These are phyloP conservation scores for Gossypium schwendimanii DNA, from an alignment of 441 rosid species.

Conservation along the genomic window DNA sequence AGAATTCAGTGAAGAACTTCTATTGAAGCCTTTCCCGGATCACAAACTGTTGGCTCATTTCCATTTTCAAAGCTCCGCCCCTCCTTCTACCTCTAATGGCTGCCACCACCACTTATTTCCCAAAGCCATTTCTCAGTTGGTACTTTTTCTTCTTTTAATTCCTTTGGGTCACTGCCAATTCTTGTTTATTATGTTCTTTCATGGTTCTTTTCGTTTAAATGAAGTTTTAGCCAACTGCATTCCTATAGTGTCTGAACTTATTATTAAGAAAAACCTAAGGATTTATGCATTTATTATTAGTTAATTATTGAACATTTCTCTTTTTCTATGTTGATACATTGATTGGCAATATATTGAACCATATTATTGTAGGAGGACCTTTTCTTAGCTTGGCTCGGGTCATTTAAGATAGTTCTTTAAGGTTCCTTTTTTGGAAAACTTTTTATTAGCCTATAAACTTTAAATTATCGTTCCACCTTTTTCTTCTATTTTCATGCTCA, in stretches of 20 bases:
- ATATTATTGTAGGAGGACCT: background rate
- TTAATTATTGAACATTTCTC: background rate
- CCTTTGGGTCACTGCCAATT: background rate
- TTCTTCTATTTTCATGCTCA: background rate
- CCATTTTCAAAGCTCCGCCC: slow-evolving; percentile 64
- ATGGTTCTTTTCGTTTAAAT: background rate
- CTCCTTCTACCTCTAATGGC: slow-evolving; percentile 56
- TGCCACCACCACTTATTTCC: slow-evolving; percentile 95
- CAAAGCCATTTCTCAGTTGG: slow-evolving; percentile 90
- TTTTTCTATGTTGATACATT: background rate
- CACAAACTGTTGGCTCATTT: slow-evolving; percentile 79
- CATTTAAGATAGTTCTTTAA: background rate
- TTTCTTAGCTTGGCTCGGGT: background rate
- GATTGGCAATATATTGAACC: background rate
- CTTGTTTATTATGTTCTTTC: background rate
- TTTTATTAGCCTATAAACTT: background rate
- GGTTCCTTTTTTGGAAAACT: background rate
- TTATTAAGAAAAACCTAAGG: background rate
- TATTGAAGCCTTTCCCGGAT: slow-evolving; percentile 84
- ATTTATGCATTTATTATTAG: background rate
- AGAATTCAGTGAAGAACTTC: slow-evolving; percentile 67
- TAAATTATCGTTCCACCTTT: background rate
- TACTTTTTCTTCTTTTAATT: slow-evolving; percentile 14
- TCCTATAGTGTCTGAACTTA: background rate
- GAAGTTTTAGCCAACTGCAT: background rate